Conservation (phyloP, 2,329 filamentous ascomycete species). For the Stemphylium beticola region DNA sequence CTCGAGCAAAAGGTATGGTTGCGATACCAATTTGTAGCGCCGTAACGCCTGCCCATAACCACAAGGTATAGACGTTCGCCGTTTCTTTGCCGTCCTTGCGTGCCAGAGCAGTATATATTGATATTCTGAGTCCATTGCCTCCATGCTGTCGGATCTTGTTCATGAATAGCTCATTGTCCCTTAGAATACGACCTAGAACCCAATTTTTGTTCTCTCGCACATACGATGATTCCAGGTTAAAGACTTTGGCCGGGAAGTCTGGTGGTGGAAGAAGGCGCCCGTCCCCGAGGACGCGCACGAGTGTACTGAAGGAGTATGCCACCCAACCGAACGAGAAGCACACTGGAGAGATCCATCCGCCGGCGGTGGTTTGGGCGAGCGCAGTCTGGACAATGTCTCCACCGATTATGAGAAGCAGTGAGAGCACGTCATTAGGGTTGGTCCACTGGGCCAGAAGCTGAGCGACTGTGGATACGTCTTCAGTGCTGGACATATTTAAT, state of each 20-base stretch:
- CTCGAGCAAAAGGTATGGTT: conserved; percentile 15
- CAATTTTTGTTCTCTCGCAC: conserved; percentile 17
- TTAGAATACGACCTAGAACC: conserved; percentile 23
- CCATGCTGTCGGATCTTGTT: no score
- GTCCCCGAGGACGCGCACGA: conserved; percentile 20
- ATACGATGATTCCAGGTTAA: conserved; percentile 17
- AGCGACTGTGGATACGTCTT: no score
- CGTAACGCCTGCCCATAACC: conserved; percentile 12
- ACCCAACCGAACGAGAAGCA: conserved; percentile 34
- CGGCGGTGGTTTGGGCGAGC: conserved; percentile 27
- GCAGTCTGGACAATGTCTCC: conserved; percentile 19
- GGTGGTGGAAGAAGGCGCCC: conserved; percentile 23
- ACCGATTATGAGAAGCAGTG: conserved; percentile 19
- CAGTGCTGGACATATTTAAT: no score
- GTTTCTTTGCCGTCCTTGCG: background rate
- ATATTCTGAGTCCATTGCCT: conserved; percentile 3
- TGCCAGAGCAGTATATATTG: background rate
- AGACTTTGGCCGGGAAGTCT: conserved; percentile 16
- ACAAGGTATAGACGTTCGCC: conserved; percentile 8
- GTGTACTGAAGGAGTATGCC: conserved; percentile 17
- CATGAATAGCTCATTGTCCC: conserved; percentile 27
- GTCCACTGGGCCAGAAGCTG: no score
- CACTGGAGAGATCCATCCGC: conserved; percentile 24
- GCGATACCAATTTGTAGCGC: conserved; percentile 19
- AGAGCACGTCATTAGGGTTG: conserved; percentile 4